Base-by-base conservation (phyloP, 805 yeast genomes). In the Pichia cephalocereana region DNA sequence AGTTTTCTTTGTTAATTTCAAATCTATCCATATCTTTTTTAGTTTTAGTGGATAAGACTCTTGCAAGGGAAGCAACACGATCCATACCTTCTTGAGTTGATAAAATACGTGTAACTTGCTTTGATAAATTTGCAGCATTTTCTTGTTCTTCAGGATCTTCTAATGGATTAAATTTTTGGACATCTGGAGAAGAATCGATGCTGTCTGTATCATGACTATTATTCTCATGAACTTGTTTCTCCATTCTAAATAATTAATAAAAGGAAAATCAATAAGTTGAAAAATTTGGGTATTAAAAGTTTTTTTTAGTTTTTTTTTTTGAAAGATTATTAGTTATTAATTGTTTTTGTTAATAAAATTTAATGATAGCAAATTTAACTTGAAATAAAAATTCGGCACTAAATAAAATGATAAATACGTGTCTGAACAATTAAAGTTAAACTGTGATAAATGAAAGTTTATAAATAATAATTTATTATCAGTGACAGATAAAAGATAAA, bases 11-110 rank as follows among this genome's bases (percentile, higher is more conserved):
- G 40, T 66, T 67, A 9, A 59, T 47, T 8, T 48, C 48, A 18
- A 60, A 58, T 19, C 46, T 46, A 32, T 51, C 46, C 62, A 58
- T 57, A 27, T 60, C 46, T 18, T 64, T 65, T 48, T 70, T 70
- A 34, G 76, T 71, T 59, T 70, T 70, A 17, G 75, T 70, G 9
- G 79, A 74, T 40, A 75, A 55, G 36, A 71, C 72, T 61, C 77
- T 70, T 2, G 77, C 73, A 52, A 75, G 63, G 14, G 76, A 65
- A 52, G 71, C 76, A 49, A 75, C 59, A 54, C 69, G 67, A 38
- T 61, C 57, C 27, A 53, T 52, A 48, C 62, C 62, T 38, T 54
- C 53, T 18, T 54, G 54, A 7, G 58, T 49, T 17, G 54, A 52
- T 40, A 58, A 40, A 26, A 58, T 57, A 30, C 50, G 46, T 9